Percentiles rank a stretch among this genome's conserved stretches.
These are phyloP conservation scores for Cutaneotrichosporon mucoides DNA, from an alignment of 1,284 basidiomycete genomes.

Conservation along the genomic window DNA sequence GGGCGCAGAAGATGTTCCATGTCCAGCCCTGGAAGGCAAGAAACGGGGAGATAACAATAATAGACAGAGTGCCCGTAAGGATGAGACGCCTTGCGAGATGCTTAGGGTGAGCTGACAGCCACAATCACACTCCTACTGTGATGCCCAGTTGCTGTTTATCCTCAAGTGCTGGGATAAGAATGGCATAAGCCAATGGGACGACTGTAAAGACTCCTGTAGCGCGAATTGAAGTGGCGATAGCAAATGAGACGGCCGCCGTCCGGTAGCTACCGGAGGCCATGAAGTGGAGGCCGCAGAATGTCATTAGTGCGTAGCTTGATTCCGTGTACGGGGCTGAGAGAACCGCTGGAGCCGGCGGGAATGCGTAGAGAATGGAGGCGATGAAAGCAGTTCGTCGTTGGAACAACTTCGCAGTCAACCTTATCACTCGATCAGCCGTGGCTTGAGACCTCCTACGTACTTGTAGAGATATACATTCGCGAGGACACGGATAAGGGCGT, in stretches of 20 bases:
- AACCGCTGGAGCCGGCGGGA: slow-evolving; percentile 75
- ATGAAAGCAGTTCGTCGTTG: slow-evolving; percentile 58
- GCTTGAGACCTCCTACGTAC: slow-evolving; percentile 32
- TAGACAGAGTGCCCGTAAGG: slow-evolving; percentile 35
- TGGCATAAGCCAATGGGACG: neutral
- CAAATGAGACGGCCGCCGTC: slow-evolving; percentile 58
- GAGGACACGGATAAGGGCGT: slow-evolving; percentile 29
- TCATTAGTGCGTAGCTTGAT: slow-evolving; percentile 74
- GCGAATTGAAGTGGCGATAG: slow-evolving; percentile 64
- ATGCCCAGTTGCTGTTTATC: neutral
- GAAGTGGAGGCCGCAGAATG: slow-evolving; percentile 62
- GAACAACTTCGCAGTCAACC: slow-evolving; percentile 33
- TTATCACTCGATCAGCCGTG: neutral
- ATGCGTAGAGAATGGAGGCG: slow-evolving; percentile 63
- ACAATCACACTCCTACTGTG: neutral
- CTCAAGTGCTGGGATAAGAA: neutral
- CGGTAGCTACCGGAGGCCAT: slow-evolving; percentile 51
- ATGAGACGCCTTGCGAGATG: neutral
- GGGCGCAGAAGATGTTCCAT: slow-evolving; percentile 62
- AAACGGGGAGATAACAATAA: slow-evolving; percentile 62
- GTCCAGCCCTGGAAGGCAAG: slow-evolving; percentile 64
- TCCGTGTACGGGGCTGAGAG: slow-evolving; percentile 74
- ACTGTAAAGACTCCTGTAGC: slow-evolving; percentile 71
- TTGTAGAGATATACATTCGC: slow-evolving; percentile 61
- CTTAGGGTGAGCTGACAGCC: neutral